Percentiles rank a stretch among this genome's conserved stretches.
These are phyloP conservation scores for Ceratobasidium papillatum DNA, from an alignment of 1,284 basidiomycete species.

Conservation along the genomic window DNA sequence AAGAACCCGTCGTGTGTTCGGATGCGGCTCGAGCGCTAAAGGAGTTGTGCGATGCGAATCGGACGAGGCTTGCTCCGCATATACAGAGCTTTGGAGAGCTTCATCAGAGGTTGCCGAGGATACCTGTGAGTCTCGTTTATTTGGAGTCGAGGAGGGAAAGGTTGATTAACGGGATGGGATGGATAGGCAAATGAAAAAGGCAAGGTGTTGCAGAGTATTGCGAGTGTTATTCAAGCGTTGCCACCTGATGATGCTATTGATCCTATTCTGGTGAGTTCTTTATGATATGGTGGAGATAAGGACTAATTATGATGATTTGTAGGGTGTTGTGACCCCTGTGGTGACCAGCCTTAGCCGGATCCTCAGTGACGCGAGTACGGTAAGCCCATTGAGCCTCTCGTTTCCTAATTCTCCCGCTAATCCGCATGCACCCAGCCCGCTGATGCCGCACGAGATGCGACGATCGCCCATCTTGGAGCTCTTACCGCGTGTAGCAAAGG, in stretches of 20 bases:
- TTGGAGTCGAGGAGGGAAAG: neutral
- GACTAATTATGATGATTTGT: constrained; percentile 20
- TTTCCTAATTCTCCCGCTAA: neutral
- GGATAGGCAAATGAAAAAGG: constrained; percentile 83
- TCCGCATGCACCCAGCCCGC: constrained; percentile 59
- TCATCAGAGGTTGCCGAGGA: constrained; percentile 74
- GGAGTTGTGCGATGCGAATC: constrained; percentile 86
- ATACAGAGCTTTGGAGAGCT: constrained; percentile 84
- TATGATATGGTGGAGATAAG: neutral
- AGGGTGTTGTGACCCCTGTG: constrained; percentile 81
- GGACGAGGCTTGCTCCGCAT: constrained; percentile 78
- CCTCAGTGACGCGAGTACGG: constrained; percentile 61
- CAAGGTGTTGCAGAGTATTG: constrained; percentile 88
- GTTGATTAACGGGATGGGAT: neutral
- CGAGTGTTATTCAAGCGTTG: constrained; percentile 88
- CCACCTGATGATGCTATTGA: constrained; percentile 77
- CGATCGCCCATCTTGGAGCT: constrained; percentile 76
- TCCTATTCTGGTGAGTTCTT: constrained; percentile 71
- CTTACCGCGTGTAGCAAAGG: constrained; percentile 85
- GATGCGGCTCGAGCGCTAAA: constrained; percentile 81
- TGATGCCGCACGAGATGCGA: constrained; percentile 68
- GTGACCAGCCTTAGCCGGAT: constrained; percentile 72
- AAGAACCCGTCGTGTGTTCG: constrained; percentile 70
- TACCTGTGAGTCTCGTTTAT: constrained; percentile 65
- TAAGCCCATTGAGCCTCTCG: constrained; percentile 51